Evolutionary conservation across 371 early-diverging fungal genomes (phyloP), one percentile per base, ranked within the genome.

Genomic region (Dentiscutata heterogama): DNA sequence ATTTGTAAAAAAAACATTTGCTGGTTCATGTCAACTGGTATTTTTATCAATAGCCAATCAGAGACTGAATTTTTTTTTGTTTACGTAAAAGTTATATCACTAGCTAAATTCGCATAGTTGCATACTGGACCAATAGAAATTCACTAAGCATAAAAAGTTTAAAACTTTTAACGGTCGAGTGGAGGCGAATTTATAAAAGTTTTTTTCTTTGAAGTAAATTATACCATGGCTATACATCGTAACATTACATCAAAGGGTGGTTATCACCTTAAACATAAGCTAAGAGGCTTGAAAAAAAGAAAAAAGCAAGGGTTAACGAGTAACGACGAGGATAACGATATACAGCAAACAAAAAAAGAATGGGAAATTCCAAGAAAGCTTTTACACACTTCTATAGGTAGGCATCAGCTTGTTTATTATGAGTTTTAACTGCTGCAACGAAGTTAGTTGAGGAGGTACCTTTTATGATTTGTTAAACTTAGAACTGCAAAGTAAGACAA

Each of bases 361-460:
- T 46, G 46, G 46, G 91, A 91, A 80, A 79, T 91, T 22, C 89
- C 91, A 65, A 86, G 91, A 64, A 91, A 91, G 71, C 16, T 84
- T 20, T 88, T 89, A 58, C 91, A 91, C 71, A 88, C 86, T 50
- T 87, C 89, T 20, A 89, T 90, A 25, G 91, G 91, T 91, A 85
- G 78, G 39, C 7, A 54, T 50, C 51, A 3, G 64, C 35, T n/a
- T 14, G 35, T 76, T n/a, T 20, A 3, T 73, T 18, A n/a, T 25
- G 2, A n/a, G n/a, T 58, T n/a, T 25, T 27, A 20, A 58, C 14
- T 7, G 14, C 4, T 27, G 7, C 22, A 7, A 25, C 31, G 11
- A 25, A 11, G 31, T 42, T 16, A 16, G 10, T 64, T 35, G 0
- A 31, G 53, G 29, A 53, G 22, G 3, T 18, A 20, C 3, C 31